phyloP scores from a whole-genome alignment of 169 alveolate genomes.

The Eimeria necatrix region DNA sequence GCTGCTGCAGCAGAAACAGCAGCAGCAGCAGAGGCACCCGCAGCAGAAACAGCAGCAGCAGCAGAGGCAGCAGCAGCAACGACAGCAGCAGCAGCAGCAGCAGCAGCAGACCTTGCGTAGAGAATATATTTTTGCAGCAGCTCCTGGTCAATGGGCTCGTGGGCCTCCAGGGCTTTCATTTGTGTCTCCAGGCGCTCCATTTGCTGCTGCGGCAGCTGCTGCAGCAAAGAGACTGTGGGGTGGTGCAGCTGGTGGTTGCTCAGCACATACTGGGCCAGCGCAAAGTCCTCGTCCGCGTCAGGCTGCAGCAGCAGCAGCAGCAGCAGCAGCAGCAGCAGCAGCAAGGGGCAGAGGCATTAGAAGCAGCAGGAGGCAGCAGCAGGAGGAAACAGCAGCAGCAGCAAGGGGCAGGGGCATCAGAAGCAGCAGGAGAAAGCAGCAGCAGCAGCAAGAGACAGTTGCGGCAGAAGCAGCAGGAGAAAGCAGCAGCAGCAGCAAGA shows the following conservation, averaged over 20 bases:
- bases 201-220: slow-evolving; percentile 79
- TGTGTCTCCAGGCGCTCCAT: slow-evolving; percentile 67
- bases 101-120: slow-evolving; percentile 95
- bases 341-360: not conserved
- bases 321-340: not conserved
- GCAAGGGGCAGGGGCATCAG: not conserved
- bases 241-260: slow-evolving; percentile 97
- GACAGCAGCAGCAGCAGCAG: not conserved
- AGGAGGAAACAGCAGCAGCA: slow-evolving; percentile 7
- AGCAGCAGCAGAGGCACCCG: not conserved
- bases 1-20: not conserved
- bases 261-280: slow-evolving; percentile 98
- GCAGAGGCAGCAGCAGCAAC: not conserved
- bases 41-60: not conserved
- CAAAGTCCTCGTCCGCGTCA: slow-evolving; percentile 91
- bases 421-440: too few species aligned
- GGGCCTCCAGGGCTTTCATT: slow-evolving; percentile 83
- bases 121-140: slow-evolving; percentile 96
- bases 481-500: too few species aligned
- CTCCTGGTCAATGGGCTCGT: slow-evolving; percentile 94
- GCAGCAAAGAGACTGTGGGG: slow-evolving; percentile 89
- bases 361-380: not conserved
- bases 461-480: too few species aligned
- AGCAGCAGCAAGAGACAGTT: too few species aligned
- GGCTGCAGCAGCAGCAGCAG: slow-evolving; percentile 60